phyloP scores from a whole-genome alignment of 2,329 filamentous ascomycete genomes.

The Neocatenulostroma microsporum region DNA sequence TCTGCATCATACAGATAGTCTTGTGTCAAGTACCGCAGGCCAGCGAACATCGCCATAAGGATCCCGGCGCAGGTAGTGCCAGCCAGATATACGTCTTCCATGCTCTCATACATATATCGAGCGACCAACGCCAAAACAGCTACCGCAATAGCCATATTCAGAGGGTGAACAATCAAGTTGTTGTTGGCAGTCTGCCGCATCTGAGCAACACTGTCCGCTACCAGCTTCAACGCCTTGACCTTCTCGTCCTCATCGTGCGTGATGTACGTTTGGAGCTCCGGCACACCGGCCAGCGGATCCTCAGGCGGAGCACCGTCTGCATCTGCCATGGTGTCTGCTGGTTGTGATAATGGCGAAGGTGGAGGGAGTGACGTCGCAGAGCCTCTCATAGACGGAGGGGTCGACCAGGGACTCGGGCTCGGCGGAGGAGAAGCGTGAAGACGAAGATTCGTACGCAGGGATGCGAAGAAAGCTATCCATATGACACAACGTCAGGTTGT shows the following conservation, averaged over 20 bases:
- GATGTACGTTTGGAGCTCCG: constrained; percentile 55
- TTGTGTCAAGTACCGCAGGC: constrained; percentile 52
- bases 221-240: constrained; percentile 59
- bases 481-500: too few relatives aligned
- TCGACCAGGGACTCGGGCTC: constrained; percentile 57
- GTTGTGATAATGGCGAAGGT: constrained; percentile 36
- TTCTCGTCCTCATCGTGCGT: constrained; percentile 50
- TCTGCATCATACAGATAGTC: constrained; percentile 59
- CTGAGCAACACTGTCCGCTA: constrained; percentile 76
- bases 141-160: constrained; percentile 36
- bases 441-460: constrained; percentile 70
- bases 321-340: too few relatives aligned
- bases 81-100: constrained; percentile 41
- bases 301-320: constrained; percentile 11
- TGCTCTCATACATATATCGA: constrained; percentile 34
- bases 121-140: constrained; percentile 33
- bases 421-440: constrained; percentile 50
- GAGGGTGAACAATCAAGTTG: constrained; percentile 55
- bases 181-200: constrained; percentile 63
- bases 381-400: constrained; percentile 51
- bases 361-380: constrained; percentile 45
- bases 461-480: constrained; percentile 77
- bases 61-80: constrained; percentile 54
- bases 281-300: constrained; percentile 47
- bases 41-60: constrained; percentile 56